phyloP scores from a whole-genome alignment of 2,329 filamentous ascomycete genomes.

The Cryphonectria naterciae region DNA sequence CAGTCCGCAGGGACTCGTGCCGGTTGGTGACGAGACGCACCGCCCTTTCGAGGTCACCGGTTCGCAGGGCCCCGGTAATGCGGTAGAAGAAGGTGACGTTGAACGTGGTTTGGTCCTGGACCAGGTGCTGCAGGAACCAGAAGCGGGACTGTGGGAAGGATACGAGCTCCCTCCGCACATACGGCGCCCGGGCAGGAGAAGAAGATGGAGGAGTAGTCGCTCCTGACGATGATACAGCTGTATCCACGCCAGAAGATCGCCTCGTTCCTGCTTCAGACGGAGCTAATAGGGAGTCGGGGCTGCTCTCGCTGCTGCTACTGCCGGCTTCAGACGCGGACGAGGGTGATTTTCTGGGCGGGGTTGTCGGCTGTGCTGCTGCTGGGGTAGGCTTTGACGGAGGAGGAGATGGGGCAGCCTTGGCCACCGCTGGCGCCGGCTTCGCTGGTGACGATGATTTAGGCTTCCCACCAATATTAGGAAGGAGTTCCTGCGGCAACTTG shows the following conservation, averaged over 20 bases:
- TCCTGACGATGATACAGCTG: background rate
- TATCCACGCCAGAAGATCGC: background rate
- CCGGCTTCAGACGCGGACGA: background rate
- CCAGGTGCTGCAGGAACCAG: constrained; percentile 41
- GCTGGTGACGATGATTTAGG: background rate
- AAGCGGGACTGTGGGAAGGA: constrained; percentile 46
- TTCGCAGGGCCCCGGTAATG: constrained; percentile 39
- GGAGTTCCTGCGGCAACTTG: background rate
- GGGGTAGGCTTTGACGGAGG: background rate
- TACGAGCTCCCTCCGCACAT: constrained; percentile 33
- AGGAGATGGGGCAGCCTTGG: background rate
- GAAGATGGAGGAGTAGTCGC: background rate
- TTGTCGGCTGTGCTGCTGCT: background rate
- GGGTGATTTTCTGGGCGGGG: background rate
- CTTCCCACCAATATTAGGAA: background rate
- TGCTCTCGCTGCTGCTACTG: background rate
- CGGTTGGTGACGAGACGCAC: constrained; percentile 36
- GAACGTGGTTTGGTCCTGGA: constrained; percentile 43
- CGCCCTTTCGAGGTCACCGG: constrained; percentile 39
- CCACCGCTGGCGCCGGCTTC: background rate
- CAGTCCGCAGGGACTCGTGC: constrained; percentile 43
- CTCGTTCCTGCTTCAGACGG: background rate
- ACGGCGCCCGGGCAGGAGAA: constrained; percentile 15
- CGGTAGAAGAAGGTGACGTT: constrained; percentile 42
- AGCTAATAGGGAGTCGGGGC: background rate